Evolutionary conservation across 163 green algal species (phyloP).

Genomic region (Scenedesmus sp.): DNA sequence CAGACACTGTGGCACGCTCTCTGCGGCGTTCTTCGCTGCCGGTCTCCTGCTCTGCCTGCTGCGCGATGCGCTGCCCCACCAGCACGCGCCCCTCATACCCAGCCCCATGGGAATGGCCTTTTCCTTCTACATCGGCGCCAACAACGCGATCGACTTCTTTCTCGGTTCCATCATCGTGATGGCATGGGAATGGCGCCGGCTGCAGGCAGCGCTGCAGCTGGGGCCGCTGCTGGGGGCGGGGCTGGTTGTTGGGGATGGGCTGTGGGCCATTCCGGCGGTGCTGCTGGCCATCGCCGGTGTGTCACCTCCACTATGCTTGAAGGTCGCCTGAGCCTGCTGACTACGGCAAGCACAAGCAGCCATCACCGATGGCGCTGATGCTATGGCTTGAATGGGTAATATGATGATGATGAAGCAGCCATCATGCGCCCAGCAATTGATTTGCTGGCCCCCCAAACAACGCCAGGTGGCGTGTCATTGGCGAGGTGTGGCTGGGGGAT

Average conservation of each 20-base stretch:
- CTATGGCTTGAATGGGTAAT: too few relatives aligned
- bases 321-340: neutral
- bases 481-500: too few relatives aligned
- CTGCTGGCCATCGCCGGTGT: constrained; percentile 12
- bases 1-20: neutral
- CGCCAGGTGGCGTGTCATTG: too few relatives aligned
- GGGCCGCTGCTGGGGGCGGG: neutral
- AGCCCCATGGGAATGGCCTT: constrained; percentile 25
- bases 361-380: neutral
- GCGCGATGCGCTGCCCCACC: neutral
- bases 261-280: constrained; percentile 9
- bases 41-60: neutral
- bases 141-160: constrained; percentile 26
- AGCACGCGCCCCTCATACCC: neutral
- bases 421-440: too few relatives aligned
- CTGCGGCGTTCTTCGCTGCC: neutral
- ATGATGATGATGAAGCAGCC: too few relatives aligned
- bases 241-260: constrained; percentile 20
- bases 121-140: constrained; percentile 7
- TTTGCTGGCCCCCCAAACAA: too few relatives aligned
- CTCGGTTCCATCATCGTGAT: neutral
- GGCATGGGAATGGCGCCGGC: neutral
- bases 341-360: too few relatives aligned
- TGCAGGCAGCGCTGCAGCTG: constrained; percentile 3
- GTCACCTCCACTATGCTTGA: constrained; percentile 10